Evolutionary conservation across 2,329 filamentous ascomycete species (phyloP).

Genomic region (Corniculantispora saksenae): DNA sequence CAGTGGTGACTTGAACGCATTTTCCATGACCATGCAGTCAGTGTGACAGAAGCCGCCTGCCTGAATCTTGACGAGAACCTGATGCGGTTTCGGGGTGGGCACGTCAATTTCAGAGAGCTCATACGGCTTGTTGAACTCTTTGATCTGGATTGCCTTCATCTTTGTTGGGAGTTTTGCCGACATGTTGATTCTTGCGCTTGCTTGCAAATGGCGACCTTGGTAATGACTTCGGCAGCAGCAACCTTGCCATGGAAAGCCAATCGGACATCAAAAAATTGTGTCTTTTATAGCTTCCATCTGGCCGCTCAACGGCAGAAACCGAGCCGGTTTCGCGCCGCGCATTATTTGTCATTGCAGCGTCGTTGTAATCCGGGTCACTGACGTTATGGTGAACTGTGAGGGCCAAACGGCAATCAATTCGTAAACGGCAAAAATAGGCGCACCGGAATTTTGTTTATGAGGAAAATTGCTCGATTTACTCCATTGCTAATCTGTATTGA

Average conservation of each 20-base stretch:
- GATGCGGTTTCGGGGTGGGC: constrained; percentile 19
- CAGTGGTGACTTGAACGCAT: constrained; percentile 14
- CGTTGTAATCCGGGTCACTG: not conserved
- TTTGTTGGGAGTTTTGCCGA: constrained; percentile 4
- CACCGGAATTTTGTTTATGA: too few species aligned
- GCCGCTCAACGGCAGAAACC: not conserved
- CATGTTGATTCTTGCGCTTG: not conserved
- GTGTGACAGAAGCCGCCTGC: constrained; percentile 23
- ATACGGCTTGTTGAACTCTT: constrained; percentile 19
- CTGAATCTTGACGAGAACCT: constrained; percentile 21
- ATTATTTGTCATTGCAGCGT: not conserved
- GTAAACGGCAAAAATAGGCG: not conserved
- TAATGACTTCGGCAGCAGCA: too few species aligned
- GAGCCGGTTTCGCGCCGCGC: not conserved
- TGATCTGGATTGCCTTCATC: constrained; percentile 18
- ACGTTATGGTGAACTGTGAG: not conserved
- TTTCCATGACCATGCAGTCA: constrained; percentile 22
- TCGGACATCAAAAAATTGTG: not conserved
- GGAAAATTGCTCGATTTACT: too few species aligned
- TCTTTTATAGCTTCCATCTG: not conserved
- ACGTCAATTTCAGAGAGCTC: constrained; percentile 13
- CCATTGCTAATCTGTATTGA: too few species aligned
- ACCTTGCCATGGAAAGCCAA: too few species aligned
- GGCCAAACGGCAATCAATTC: not conserved
- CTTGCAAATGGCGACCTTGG: too few species aligned